Evolutionary conservation across 306 rosid genomes (phyloP), one percentile per base, ranked within the genome.

Genomic region (Inga oerstediana): DNA sequence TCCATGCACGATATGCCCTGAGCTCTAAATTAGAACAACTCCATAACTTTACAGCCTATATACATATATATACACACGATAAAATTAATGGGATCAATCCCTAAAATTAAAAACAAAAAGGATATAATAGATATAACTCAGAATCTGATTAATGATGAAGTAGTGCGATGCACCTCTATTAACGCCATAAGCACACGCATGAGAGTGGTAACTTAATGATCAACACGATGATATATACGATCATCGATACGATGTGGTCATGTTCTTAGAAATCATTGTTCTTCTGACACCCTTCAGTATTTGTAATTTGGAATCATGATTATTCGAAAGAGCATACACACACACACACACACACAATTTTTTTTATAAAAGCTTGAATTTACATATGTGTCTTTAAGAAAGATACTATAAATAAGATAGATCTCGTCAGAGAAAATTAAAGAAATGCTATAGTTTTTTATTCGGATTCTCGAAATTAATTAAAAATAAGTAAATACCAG

Each of bases 181-280:
- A 54, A 54, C 51, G 68, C 65, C 79, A 24, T 22, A 54, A 54
- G 37, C 79, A 75, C 79, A 75, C 37, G 48, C 48, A 45, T 11
- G 13, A 3, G 48, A 11, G 11, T 45, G 78, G 48, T 8, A 16
- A 34, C 65, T 64, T 14, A 39, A 14, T 32, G 11, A 30, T 13
- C 7, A 61, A 22, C 27, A 24, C 6, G 4, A 49, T 5, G 24
- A 17, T 32, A n/a, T n/a, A n/a, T n/a, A 34, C 43, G 58, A 30
- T 17, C 52, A 48, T 48, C 4, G 44, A 32, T 32, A 35, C 48
- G 45, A 35, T 19, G n/a, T 54, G 34, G 64, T 75, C 79, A 54
- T 27, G 68, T 54, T 56, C 49, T 20, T 56, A 54, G 34, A 45
- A 75, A 75, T 75, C 79, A 75, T 75, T 56, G 79, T 56, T 35